phyloP scores from a whole-genome alignment of 2,329 filamentous ascomycete species.

The Boeremia lycopersici region DNA sequence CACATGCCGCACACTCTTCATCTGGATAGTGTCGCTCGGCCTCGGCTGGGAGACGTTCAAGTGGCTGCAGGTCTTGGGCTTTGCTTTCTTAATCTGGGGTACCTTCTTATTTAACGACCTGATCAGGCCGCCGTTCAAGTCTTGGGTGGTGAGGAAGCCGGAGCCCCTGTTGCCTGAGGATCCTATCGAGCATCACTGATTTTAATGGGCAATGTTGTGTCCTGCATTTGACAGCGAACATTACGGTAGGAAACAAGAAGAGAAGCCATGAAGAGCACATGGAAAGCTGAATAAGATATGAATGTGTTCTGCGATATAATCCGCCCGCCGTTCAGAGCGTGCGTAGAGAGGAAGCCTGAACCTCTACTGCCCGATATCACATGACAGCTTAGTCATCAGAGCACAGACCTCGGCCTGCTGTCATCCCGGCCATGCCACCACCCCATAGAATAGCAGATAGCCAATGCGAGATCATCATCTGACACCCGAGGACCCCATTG shows the following conservation, averaged over 20 bases:
- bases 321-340: constrained; percentile 75
- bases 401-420: no score
- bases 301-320: constrained; percentile 97
- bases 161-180: constrained; percentile 78
- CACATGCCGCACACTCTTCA: constrained; percentile 95
- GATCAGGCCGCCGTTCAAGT: constrained; percentile 78
- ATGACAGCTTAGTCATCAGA: no score
- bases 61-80: constrained; percentile 90
- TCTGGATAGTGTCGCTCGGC: constrained; percentile 93
- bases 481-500: constrained; percentile 83
- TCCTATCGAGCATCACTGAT: constrained; percentile 74
- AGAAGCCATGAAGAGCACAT: no score
- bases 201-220: no score
- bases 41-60: constrained; percentile 98
- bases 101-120: constrained; percentile 97
- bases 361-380: constrained; percentile 79
- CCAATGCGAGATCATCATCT: no score
- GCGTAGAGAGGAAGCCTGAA: constrained; percentile 61
- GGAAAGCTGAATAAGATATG: no score
- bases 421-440: no score
- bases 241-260: no score
- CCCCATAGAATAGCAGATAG: no score
- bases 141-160: constrained; percentile 62
- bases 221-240: no score
- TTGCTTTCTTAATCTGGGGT: constrained; percentile 89